Base-by-base conservation (phyloP, 495 filamentous ascomycete genomes). In the Hypoxylon cercidicola region DNA sequence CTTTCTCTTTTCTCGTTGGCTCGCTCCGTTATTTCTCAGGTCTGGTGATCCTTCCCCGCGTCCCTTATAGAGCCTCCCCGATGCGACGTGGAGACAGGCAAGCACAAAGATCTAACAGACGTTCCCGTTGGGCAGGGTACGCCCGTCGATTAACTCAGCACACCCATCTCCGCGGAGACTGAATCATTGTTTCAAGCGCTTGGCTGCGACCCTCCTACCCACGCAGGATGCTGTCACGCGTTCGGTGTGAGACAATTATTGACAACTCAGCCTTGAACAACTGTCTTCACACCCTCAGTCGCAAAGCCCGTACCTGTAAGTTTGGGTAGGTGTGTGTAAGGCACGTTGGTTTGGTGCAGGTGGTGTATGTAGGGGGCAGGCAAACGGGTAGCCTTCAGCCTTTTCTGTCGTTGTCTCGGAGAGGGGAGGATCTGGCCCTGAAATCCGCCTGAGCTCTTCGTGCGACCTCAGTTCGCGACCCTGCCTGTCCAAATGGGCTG, bases 261-360 rank as follows among this genome's bases (percentile, higher is more conserved):
- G 64, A 68, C 64, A 68, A 68, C 64, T 68, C 64, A 68, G 64
- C 64, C 64, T 68, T 68, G 64, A 28, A 68, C 64, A 68, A 68
- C 64, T 68, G 64, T 68, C 64, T 68, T 68, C 64, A 68, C 64
- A 62, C 58, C 64, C 64, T 62, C 64, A 68, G 28, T 18, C 4
- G 57, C 53, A 50, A 7, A 28, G 25, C 25, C 25, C 3, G 25
- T 28, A 28, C 25, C 25, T 28, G 7, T 28, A 3, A 28, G 25
- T 28, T 28, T 28, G 7, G 25, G 25, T 28, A 28, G 25, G 25
- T 28, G 25, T n/a, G n/a, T n/a, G n/a, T n/a, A n/a, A n/a, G 25
- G 25, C 25, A 28, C 25, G 25, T 28, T 28, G 7, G 7, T 7
- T 3, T 28, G 7, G 25, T 7, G 25, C 7, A 28, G 25, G 25